Evolutionary conservation across 495 filamentous ascomycete genomes (phyloP).

Genomic region (Massariosphaeria phaeospora): DNA sequence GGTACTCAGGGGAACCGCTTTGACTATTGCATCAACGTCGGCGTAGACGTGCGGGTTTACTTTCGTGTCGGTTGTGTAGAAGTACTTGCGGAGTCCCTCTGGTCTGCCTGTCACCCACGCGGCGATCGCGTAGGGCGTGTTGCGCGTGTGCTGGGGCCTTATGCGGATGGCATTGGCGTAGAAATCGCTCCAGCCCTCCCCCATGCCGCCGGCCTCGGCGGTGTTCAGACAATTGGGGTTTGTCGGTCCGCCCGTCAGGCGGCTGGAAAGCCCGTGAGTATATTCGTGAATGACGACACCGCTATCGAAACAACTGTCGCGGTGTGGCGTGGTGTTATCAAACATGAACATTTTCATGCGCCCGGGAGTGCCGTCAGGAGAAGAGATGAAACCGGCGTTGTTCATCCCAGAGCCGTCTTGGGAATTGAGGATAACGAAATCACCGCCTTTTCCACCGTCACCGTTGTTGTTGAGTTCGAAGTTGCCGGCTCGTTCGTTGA

Average conservation of each 20-base stretch:
- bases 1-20: constrained; percentile 35
- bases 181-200: constrained; percentile 55
- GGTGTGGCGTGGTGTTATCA: constrained; percentile 41
- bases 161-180: constrained; percentile 49
- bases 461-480: constrained; percentile 52
- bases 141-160: constrained; percentile 45
- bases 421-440: constrained; percentile 51
- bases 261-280: constrained; percentile 45
- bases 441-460: constrained; percentile 44
- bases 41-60: constrained; percentile 48
- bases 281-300: constrained; percentile 49
- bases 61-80: constrained; percentile 48
- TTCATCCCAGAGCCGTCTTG: constrained; percentile 51
- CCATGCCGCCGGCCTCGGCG: constrained; percentile 50
- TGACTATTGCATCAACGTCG: constrained; percentile 37
- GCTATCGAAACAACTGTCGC: constrained; percentile 48
- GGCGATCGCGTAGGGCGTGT: constrained; percentile 46
- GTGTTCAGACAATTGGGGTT: constrained; percentile 47
- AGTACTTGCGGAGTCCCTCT: constrained; percentile 46
- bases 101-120: constrained; percentile 44
- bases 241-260: constrained; percentile 53
- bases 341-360: constrained; percentile 52
- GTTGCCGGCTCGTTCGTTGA: constrained; percentile 52
- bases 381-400: constrained; percentile 52
- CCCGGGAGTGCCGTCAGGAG: constrained; percentile 46